Percentiles rank a stretch among this genome's conserved stretches.
These are phyloP conservation scores for Lachancea kluyveri DNA, from an alignment of 805 yeast species.

Conservation along the genomic window DNA sequence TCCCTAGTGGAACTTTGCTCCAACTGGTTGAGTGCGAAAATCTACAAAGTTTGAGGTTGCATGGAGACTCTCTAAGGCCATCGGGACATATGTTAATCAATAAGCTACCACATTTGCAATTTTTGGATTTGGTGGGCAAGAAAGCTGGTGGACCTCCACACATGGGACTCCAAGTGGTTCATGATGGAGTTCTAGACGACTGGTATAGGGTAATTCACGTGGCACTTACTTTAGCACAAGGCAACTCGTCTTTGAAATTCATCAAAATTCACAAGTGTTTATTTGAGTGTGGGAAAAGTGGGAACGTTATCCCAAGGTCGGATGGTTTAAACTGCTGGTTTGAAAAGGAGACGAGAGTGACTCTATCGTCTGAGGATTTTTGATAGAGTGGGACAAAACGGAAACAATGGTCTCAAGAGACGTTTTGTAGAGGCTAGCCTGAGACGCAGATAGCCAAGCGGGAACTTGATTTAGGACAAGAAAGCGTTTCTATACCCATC, in stretches of 20 bases:
- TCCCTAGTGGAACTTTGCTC: conserved; percentile 19
- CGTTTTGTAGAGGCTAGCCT: no score
- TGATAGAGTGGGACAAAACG: neutral
- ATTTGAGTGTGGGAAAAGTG: conserved; percentile 33
- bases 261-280: conserved; percentile 45
- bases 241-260: conserved; percentile 31
- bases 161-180: conserved; percentile 46
- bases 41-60: conserved; percentile 37
- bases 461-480: no score
- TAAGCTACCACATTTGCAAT: conserved; percentile 23
- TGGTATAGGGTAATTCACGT: conserved; percentile 53
- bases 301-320: conserved; percentile 33
- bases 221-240: conserved; percentile 36
- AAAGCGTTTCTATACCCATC: no score
- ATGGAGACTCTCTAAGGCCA: conserved; percentile 30
- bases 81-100: conserved; percentile 26
- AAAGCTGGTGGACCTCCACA: conserved; percentile 50
- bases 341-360: conserved; percentile 31
- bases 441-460: no score
- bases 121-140: conserved; percentile 42
- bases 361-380: conserved; percentile 7
- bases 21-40: conserved; percentile 16
- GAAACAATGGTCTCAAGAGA: neutral
- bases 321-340: conserved; percentile 46
- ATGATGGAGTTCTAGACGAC: conserved; percentile 49